Base-by-base conservation (phyloP, 352 stramenopile genomes). In the Aphanomyces stellatus region DNA sequence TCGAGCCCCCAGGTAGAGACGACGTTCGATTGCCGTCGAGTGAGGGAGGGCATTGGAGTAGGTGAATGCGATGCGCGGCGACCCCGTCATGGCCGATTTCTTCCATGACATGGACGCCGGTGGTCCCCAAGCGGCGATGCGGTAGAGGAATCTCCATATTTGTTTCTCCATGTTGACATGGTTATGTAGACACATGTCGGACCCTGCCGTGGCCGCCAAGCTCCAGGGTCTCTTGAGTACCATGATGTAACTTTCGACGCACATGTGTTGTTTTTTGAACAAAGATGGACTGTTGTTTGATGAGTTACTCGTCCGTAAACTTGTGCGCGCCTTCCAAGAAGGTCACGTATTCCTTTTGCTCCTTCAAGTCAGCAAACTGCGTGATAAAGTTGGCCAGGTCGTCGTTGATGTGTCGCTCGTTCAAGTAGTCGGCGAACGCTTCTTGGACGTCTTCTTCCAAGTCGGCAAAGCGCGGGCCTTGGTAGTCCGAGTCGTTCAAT, bases 381-480 rank as follows among this genome's bases (percentile, higher is more conserved):
- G 79, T 83, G 67, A 93, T 91, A 70, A 93, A 91, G 74, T 88
- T 77, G n/a, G 82, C 82, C 48, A 93, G 69, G 30, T 89, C 80
- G 75, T 93, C 83, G 74, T 93, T 81, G 51, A 93, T 81, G 72
- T 90, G 78, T 69, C 79, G 82, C 30, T 86, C 79, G 17, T 79
- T 78, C 51, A 93, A 70, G 75, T 91, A 93, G 53, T 75, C 65
- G 79, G 90, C 89, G 59, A 93, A 81, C 51, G 84, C 72, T 71
- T 91, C 80, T 72, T 93, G 85, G 70, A 91, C 74, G 72, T 93
- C 85, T n/a, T 90, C 71, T 69, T 91, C 85, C 25, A 93, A 77
- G 71, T 91, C 83, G 59, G 87, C 79, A 64, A 93, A 93, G 75
- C 82, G 81, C 7, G 85, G 85, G 34, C 85, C 85, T 62, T 87